Percentiles rank a stretch among this genome's conserved stretches.
Conservation (phyloP, 2,329 filamentous ascomycete species). For the Capronia coronata region DNA sequence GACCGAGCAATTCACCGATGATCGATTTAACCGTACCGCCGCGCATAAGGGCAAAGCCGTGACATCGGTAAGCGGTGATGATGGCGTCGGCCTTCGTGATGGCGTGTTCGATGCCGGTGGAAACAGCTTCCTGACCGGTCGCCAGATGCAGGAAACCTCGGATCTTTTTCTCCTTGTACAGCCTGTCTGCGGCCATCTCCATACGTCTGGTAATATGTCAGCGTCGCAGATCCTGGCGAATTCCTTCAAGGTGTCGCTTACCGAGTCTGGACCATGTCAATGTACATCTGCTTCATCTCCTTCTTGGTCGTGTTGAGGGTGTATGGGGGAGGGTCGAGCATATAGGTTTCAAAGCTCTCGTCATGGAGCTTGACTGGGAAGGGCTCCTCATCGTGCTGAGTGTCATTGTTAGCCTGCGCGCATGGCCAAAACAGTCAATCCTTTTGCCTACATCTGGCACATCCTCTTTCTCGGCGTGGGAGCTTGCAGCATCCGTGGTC, state of each 20-base stretch:
- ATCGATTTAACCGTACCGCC: constrained; percentile 84
- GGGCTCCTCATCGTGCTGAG: constrained; percentile 82
- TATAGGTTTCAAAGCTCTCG: constrained; percentile 99
- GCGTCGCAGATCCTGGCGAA: background rate
- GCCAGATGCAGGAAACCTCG: constrained; percentile 99
- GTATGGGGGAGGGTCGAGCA: constrained; percentile 93
- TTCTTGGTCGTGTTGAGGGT: constrained; percentile 91
- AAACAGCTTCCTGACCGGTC: constrained; percentile 94
- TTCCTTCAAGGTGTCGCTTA: constrained; percentile 44
- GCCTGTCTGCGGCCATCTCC: constrained; percentile 97
- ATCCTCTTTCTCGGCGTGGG: constrained; percentile 73
- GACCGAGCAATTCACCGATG: constrained; percentile 90
- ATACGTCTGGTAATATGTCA: constrained; percentile 71
- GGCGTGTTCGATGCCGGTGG: constrained; percentile 92
- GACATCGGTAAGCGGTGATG: constrained; percentile 97
- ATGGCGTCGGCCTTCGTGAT: constrained; percentile 86
- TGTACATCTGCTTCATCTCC: constrained; percentile 98
- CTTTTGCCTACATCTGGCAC: constrained; percentile 60
- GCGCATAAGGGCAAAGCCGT: constrained; percentile 96
- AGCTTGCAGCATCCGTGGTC: constrained; percentile 90
- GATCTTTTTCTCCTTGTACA: constrained; percentile 99
- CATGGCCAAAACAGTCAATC: constrained; percentile 35
- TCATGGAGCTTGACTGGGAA: constrained; percentile 91
- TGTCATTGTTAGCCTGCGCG: constrained; percentile 1
- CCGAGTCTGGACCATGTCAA: constrained; percentile 92